Base-by-base conservation (phyloP, 257 asterid species). In the Penstemon eatonii region DNA sequence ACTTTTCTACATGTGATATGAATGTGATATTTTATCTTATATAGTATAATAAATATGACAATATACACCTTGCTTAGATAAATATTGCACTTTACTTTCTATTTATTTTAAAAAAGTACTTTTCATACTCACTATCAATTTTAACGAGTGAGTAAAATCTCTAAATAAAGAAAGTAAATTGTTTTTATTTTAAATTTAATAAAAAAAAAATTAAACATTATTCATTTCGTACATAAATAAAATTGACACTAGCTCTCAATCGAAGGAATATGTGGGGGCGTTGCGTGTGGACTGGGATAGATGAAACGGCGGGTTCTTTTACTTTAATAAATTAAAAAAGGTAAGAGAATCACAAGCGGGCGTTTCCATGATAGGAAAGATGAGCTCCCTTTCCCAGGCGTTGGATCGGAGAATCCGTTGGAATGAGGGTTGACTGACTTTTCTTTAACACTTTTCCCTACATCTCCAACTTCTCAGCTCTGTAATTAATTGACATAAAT, bases 221-320 rank as follows among this genome's bases (percentile, higher is more conserved):
- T 25, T 25, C 33, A 25, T 25, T 25, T 25, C 33, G 2, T 25
- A 25, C 2, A 25, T 1, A 25, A 1, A 25, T 25, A 25, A 25
- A 25, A 15, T 15, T 15, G 33, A 25, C 33, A 25, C 33, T 25
- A 25, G 33, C 33, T 25, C 33, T 25, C 33, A 25, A 25, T 65
- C 55, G 61, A 58, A 18, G 68, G 69, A 75, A 69, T 75, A 55
- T 58, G 65, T 25, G 65, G 65, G 38, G 39, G 69, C 69, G 18
- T 75, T 58, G 56, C 57, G 72, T 57, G 75, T 63, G 66, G 33
- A 25, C 33, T 25, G 33, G 57, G 57, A 60, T 38, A 76, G 73
- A 54, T 9, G 70, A 54, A 60, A 57, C 66, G 43, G 57, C 70
- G 58, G 53, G 25, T 39, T 18, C 4, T 5, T 47, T n/a, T 10